Evolutionary conservation across 2,329 filamentous ascomycete genomes (phyloP).

Genomic region (Fusarium verrucosum): DNA sequence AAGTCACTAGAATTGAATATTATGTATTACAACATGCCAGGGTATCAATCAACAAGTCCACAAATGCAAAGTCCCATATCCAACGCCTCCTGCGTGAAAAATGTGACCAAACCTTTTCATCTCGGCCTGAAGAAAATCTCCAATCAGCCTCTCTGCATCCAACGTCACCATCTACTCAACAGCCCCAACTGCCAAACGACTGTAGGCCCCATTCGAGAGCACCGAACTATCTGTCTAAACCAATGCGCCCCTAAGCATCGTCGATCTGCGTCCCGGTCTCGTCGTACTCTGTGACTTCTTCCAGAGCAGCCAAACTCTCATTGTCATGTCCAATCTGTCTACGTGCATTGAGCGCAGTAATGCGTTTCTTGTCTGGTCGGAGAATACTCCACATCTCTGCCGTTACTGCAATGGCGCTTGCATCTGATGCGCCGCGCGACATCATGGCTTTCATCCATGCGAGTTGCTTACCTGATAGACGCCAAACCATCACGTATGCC

Average conservation of each 20-base stretch:
- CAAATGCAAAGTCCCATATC: slow-evolving; percentile 19
- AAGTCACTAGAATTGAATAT: background rate
- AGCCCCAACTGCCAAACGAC: slow-evolving; percentile 9
- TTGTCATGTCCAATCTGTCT: slow-evolving; percentile 33
- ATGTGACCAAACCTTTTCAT: background rate
- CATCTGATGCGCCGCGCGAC: slow-evolving; percentile 26
- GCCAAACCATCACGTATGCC: slow-evolving; percentile 54
- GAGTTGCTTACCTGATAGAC: slow-evolving; percentile 60
- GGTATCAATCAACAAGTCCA: slow-evolving; percentile 21
- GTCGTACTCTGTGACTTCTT: slow-evolving; percentile 45
- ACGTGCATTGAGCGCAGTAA: slow-evolving; percentile 32
- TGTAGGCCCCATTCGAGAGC: background rate
- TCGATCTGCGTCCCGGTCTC: slow-evolving; percentile 46
- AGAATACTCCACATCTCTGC: slow-evolving; percentile 50
- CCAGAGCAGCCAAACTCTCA: slow-evolving; percentile 38
- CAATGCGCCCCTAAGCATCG: slow-evolving; percentile 41
- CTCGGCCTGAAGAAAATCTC: background rate
- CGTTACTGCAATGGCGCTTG: slow-evolving; percentile 47
- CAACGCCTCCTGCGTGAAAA: background rate
- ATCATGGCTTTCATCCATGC: slow-evolving; percentile 56
- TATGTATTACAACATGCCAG: slow-evolving; percentile 5
- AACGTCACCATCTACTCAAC: slow-evolving; percentile 1
- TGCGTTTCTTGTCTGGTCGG: slow-evolving; percentile 49
- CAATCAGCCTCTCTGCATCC: background rate
- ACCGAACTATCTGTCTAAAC: background rate